A percentile compares a stretch with the other conserved stretches of the same genome.
Conservation (phyloP, 306 rosid species). For the Heteromeles arbutifolia region DNA sequence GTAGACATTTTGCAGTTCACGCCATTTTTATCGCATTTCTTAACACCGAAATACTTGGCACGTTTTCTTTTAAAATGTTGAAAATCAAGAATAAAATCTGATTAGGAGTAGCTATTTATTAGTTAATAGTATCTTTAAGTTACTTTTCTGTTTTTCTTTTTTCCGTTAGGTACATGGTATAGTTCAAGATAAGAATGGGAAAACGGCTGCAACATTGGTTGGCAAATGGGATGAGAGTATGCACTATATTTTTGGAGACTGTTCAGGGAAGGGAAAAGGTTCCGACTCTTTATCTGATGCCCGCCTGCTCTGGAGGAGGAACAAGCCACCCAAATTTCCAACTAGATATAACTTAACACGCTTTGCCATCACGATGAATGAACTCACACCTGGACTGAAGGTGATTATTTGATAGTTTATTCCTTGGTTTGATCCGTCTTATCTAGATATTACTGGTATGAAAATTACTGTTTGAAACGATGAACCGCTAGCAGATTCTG, state of each 20-base stretch:
- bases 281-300: constrained; percentile 70
- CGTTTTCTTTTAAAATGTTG: not conserved
- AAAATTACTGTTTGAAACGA: not conserved
- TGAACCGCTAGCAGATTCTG: not conserved
- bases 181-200: constrained; percentile 79
- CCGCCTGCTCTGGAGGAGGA: constrained; percentile 78
- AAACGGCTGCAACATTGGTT: constrained; percentile 74
- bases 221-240: constrained; percentile 99
- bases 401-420: constrained; percentile 33
- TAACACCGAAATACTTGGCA: not conserved
- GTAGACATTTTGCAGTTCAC: not conserved
- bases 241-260: constrained; percentile 78
- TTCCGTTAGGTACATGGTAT: constrained; percentile 69
- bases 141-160: no score
- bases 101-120: not conserved
- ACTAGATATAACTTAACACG: constrained; percentile 95
- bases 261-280: constrained; percentile 75
- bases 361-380: constrained; percentile 91
- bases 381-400: constrained; percentile 86
- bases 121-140: not conserved
- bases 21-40: not conserved
- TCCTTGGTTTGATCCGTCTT: not conserved
- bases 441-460: not conserved
- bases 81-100: not conserved
- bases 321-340: constrained; percentile 67